phyloP scores from a whole-genome alignment of 2,329 filamentous ascomycete genomes.

The Diaporthe humulicola region DNA sequence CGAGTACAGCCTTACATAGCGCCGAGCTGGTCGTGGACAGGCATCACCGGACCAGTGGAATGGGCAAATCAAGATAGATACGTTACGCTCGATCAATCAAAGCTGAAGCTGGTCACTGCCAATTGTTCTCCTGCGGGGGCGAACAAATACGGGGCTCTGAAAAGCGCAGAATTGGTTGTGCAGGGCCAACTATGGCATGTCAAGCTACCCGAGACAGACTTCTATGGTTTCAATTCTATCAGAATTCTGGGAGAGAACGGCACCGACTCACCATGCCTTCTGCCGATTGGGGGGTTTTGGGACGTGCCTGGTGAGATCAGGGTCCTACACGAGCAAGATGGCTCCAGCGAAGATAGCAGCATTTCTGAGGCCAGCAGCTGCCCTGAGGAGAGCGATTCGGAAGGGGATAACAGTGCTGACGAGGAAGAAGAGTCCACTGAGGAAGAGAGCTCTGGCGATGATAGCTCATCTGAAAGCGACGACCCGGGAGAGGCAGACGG shows the following conservation, averaged over 20 bases:
- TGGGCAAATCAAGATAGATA: not conserved
- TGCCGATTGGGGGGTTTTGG: not conserved
- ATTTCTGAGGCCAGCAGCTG: no score
- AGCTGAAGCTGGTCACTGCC: not conserved
- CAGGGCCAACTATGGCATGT: not conserved
- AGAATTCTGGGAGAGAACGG: not conserved
- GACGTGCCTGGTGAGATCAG: not conserved
- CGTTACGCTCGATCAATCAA: not conserved
- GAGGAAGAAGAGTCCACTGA: not conserved
- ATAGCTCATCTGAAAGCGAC: not conserved
- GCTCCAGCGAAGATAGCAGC: not conserved
- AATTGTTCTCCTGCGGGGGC: not conserved
- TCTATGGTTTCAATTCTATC: not conserved
- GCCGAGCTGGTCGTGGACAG: slow-evolving; percentile 15
- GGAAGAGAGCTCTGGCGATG: not conserved
- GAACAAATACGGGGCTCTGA: not conserved
- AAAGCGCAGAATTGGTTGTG: not conserved
- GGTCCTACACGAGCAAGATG: no score
- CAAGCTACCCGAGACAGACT: not conserved
- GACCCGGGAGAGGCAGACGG: not conserved
- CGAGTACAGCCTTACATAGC: not conserved
- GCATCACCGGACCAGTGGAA: not conserved
- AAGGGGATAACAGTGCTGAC: not conserved
- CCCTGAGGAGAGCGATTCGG: not conserved
- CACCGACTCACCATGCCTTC: not conserved